phyloP scores from a whole-genome alignment of 176 grass and related monocot genomes.

The Aechmea fasciata region DNA sequence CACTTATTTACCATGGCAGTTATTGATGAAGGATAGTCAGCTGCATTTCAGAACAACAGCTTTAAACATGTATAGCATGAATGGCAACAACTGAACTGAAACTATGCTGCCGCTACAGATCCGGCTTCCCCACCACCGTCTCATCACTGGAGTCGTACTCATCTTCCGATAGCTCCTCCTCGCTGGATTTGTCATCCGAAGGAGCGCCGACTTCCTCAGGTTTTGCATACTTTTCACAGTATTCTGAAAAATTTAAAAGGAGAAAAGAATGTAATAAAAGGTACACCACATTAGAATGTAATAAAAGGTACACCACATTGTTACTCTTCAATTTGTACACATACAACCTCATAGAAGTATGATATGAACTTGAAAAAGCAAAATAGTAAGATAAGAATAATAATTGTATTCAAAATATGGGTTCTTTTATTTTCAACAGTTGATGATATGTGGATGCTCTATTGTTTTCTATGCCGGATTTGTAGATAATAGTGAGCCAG shows the following conservation, averaged over 20 bases:
- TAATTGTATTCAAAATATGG: not conserved
- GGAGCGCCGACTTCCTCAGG: constrained; percentile 25
- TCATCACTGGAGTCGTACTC: constrained; percentile 26
- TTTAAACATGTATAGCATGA: not conserved
- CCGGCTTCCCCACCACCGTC: constrained; percentile 23
- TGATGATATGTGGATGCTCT: too few species aligned
- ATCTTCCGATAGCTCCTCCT: constrained; percentile 37
- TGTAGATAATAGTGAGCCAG: too few species aligned
- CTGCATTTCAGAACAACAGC: not conserved
- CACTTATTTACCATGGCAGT: not conserved
- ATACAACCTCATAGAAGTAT: not conserved
- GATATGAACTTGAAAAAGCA: not conserved
- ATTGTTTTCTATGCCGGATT: too few species aligned
- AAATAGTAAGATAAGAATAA: not conserved
- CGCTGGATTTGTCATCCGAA: constrained; percentile 25
- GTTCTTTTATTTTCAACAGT: too few species aligned
- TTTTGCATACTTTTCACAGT: constrained; percentile 35
- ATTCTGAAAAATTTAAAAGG: constrained; percentile 15
- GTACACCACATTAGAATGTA: not conserved
- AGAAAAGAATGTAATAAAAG: not conserved
- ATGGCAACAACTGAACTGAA: not conserved
- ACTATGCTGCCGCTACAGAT: constrained; percentile 4
- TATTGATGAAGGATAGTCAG: not conserved
- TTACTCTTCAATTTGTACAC: not conserved
- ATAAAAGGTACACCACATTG: not conserved